Evolutionary conservation across 2,329 filamentous ascomycete species (phyloP).

Genomic region (Aspergillus fischeri): DNA sequence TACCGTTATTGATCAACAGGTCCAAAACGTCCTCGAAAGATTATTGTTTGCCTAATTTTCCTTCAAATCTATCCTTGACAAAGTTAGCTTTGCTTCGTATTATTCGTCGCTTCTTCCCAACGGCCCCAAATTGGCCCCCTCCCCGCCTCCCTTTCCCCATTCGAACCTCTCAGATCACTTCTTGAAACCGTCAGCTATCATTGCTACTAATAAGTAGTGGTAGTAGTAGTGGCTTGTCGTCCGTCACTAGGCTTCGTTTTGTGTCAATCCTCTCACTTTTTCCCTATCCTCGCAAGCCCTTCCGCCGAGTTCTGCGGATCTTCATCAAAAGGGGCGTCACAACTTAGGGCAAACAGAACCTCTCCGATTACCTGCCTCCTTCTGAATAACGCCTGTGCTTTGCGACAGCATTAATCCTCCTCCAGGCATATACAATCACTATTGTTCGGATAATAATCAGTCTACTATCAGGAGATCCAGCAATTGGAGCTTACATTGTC

Average conservation of each 20-base stretch:
- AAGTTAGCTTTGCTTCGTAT: background rate
- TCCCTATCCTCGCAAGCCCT: background rate
- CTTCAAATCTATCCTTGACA: background rate
- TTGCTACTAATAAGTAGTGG: background rate
- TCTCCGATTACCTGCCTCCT: background rate
- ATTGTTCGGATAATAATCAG: background rate
- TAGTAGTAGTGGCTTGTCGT: background rate
- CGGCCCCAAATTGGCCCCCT: background rate
- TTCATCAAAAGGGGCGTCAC: background rate
- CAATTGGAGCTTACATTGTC: background rate
- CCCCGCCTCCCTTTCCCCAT: background rate
- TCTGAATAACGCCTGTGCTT: background rate
- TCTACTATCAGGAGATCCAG: background rate
- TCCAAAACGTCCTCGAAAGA: background rate
- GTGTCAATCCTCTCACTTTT: background rate
- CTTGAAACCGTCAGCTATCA: background rate
- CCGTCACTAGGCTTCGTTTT: background rate
- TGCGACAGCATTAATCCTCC: background rate
- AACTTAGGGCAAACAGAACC: background rate
- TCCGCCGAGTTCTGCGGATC: background rate
- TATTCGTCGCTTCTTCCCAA: conserved; percentile 1
- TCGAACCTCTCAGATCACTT: background rate
- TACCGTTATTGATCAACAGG: background rate
- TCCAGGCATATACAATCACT: background rate
- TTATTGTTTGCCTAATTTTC: background rate